Conservation (phyloP, 164 flowering plant species). For the Tetrastigma voinierianum region DNA sequence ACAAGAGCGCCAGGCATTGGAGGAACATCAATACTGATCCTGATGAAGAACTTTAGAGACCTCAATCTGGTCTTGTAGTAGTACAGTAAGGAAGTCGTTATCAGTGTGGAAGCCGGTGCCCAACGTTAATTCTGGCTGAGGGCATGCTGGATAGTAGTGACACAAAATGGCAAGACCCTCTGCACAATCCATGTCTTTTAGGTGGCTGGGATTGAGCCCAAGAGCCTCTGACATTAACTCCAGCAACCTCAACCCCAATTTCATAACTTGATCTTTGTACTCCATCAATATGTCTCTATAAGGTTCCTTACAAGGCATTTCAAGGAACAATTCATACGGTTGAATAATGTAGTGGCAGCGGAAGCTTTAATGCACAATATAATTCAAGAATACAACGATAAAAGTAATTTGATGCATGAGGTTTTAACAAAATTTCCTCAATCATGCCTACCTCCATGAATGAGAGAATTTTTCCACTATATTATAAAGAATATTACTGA, state of each 20-base stretch:
- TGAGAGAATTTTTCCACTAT: no score
- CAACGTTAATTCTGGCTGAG: constrained; percentile 42
- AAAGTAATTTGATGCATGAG: no score
- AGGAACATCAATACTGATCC: constrained; percentile 31
- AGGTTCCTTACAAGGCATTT: not conserved
- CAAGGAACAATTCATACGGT: not conserved
- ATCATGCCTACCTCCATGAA: no score
- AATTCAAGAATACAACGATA: no score
- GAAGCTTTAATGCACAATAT: no score
- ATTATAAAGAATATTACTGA: no score
- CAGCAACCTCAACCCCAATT: constrained; percentile 17
- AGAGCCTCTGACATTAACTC: constrained; percentile 29
- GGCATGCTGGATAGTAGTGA: constrained; percentile 53
- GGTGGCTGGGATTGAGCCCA: constrained; percentile 18
- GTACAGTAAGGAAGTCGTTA: constrained; percentile 34
- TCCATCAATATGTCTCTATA: constrained; percentile 28
- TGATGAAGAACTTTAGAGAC: constrained; percentile 46
- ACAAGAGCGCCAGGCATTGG: constrained; percentile 37
- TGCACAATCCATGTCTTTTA: constrained; percentile 22
- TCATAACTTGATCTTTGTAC: constrained; percentile 14
- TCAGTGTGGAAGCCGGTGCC: constrained; percentile 41
- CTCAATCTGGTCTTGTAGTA: constrained; percentile 43
- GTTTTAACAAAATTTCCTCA: no score
- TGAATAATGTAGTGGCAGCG: no score
- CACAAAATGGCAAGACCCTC: constrained; percentile 9